A percentile compares a stretch with the other conserved stretches of the same genome.
phyloP scores from a whole-genome alignment of 2,329 filamentous ascomycete genomes.

The Beauveria australis region DNA sequence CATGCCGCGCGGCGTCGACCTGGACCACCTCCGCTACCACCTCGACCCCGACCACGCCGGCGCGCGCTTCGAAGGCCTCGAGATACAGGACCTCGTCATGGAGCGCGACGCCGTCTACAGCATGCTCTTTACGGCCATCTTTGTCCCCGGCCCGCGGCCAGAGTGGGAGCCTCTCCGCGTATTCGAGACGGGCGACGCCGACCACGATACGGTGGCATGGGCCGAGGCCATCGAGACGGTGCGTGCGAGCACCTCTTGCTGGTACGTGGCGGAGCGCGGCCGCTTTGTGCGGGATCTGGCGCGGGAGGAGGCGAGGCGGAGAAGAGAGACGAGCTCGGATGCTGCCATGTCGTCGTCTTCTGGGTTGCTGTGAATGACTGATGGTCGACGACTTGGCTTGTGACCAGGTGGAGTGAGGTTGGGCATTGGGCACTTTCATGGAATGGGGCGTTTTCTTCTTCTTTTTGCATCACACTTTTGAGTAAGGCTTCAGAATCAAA shows the following conservation, averaged over 20 bases:
- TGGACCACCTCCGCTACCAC: slow-evolving; percentile 22
- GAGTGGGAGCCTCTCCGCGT: slow-evolving; percentile 34
- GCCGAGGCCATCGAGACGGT: slow-evolving; percentile 34
- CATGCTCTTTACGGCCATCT: slow-evolving; percentile 34
- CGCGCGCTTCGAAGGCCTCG: slow-evolving; percentile 21
- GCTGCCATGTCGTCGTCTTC: no score
- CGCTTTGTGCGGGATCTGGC: slow-evolving; percentile 29
- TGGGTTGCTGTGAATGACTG: no score
- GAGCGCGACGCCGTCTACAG: slow-evolving; percentile 45
- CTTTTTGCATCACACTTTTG: no score
- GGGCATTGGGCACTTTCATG: not conserved
- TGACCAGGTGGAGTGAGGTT: not conserved
- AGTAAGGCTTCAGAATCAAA: no score
- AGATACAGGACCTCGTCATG: slow-evolving; percentile 41
- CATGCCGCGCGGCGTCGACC: slow-evolving; percentile 28
- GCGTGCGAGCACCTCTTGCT: slow-evolving; percentile 28
- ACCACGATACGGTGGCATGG: slow-evolving; percentile 36
- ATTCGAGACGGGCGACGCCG: slow-evolving; percentile 43
- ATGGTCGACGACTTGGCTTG: not conserved
- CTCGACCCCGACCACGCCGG: not conserved
- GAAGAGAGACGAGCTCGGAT: not conserved
- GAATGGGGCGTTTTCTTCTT: not conserved
- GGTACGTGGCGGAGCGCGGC: slow-evolving; percentile 37
- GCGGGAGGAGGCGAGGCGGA: slow-evolving; percentile 11
- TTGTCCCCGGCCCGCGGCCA: slow-evolving; percentile 18